Evolutionary conservation across 345 rosid genomes (phyloP), one percentile per base, ranked within the genome.

Genomic region (Combretum micranthum): DNA sequence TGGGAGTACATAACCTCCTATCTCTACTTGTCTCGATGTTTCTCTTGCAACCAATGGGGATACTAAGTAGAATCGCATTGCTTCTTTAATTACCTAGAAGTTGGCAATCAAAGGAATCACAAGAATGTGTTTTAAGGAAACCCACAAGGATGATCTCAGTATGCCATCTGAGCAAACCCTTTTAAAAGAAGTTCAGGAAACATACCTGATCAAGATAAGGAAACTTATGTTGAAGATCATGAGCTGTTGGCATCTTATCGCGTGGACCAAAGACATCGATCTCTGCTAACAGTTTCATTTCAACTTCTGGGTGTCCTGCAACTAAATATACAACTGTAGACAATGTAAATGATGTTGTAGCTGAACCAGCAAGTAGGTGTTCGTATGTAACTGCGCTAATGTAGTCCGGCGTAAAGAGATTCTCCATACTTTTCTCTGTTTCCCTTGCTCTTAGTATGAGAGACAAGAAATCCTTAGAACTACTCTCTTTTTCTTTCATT

Each of bases 291-390:
- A 92, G 19, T 73, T 70, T 75, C 69, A 77, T 74, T 80, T 88
- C 93, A 18, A 85, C 94, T 56, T 83, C 80, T 0, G 67, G 81
- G 74, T 92, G 93, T 58, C 77, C 83, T 18, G 94, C 71, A 45
- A 86, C 85, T 48, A 86, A 72, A 76, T 88, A 88, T 2, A 88
- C 66, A 61, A 74, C 59, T 1, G 91, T 80, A 43, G 98, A 88
- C 56, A 88, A 49, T 1, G 98, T 88, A 66, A 92, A 92, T 12
- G 91, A 50, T 19, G 95, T 92, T 10, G 98, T 92, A 10, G 87
- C 83, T 13, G 98, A 92, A 16, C 98, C 96, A 39, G 96, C 95
- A 55, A 92, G 89, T 58, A 92, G 84, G 59, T 92, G 98, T 68
- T 92, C 96, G 22, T 88, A 92, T 53, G 96, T 83, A 66, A 84